phyloP scores from a whole-genome alignment of 2,329 filamentous ascomycete genomes.

The Colletotrichum endophyticum region DNA sequence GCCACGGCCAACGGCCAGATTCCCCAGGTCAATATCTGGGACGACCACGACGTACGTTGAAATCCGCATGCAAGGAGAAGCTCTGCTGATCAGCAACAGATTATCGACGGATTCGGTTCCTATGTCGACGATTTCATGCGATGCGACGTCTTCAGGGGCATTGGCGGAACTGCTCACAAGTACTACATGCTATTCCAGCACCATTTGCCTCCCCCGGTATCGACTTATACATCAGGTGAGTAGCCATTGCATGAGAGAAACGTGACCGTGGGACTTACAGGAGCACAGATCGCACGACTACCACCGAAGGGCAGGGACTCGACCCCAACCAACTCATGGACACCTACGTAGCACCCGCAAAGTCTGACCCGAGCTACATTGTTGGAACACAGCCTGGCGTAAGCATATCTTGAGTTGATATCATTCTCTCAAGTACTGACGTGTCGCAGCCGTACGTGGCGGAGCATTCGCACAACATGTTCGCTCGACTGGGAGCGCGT shows the following conservation, averaged over 20 bases:
- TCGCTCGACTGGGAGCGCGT: slow-evolving; percentile 80
- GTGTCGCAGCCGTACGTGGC: slow-evolving; percentile 80
- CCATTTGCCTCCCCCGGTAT: slow-evolving; percentile 82
- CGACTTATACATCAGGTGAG: slow-evolving; percentile 81
- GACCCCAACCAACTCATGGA: slow-evolving; percentile 77
- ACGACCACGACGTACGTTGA: slow-evolving; percentile 78
- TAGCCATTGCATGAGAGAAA: not conserved
- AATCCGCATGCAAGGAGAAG: slow-evolving; percentile 32
- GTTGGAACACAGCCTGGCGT: slow-evolving; percentile 77
- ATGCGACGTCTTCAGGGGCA: slow-evolving; percentile 87
- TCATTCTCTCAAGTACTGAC: slow-evolving; percentile 49
- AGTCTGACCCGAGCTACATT: slow-evolving; percentile 75
- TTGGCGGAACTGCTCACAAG: slow-evolving; percentile 93
- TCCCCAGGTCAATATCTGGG: slow-evolving; percentile 96
- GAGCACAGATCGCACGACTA: slow-evolving; percentile 22
- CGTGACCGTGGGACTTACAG: slow-evolving; percentile 28
- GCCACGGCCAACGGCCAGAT: slow-evolving; percentile 88
- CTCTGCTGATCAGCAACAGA: slow-evolving; percentile 49
- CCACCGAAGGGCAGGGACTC: slow-evolving; percentile 45
- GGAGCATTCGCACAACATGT: slow-evolving; percentile 86
- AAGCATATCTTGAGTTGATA: slow-evolving; percentile 61
- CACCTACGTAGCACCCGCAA: slow-evolving; percentile 69
- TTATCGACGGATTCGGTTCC: slow-evolving; percentile 91
- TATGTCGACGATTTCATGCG: slow-evolving; percentile 95
- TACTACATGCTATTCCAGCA: slow-evolving; percentile 99